Evolutionary conservation across 192 early-diverging fungal genomes (phyloP).

Genomic region (Backusella tarrabulga): DNA sequence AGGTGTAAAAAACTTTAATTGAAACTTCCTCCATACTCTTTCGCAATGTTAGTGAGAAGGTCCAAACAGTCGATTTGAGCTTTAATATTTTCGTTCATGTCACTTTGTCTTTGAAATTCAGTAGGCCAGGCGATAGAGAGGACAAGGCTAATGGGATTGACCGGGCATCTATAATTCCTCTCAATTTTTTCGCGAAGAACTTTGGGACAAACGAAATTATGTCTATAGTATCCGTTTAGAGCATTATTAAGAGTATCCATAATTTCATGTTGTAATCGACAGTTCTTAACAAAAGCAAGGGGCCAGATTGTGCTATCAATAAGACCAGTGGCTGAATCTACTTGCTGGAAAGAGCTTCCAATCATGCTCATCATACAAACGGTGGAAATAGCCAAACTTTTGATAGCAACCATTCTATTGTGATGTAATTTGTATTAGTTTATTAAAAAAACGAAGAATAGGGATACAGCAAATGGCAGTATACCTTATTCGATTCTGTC

Average conservation of each 20-base stretch:
- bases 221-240: not conserved
- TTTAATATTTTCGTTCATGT: not conserved
- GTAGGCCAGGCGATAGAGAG: not conserved
- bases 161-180: not conserved
- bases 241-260: not conserved
- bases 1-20: not conserved
- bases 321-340: not conserved
- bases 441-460: not conserved
- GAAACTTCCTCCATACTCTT: not conserved
- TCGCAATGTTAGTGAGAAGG: not conserved
- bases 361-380: not conserved
- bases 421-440: not conserved
- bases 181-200: not conserved
- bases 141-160: not conserved
- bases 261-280: not conserved
- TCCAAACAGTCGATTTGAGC: not conserved
- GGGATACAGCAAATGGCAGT: not conserved
- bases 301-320: not conserved
- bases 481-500: not conserved
- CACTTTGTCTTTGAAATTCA: not conserved
- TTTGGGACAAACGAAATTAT: not conserved
- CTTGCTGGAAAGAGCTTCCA: not conserved
- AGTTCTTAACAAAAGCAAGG: not conserved
- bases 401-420: not conserved
- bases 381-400: not conserved